Base-by-base conservation (phyloP, 345 rosid genomes). In the Eutrema yunnanense region DNA sequence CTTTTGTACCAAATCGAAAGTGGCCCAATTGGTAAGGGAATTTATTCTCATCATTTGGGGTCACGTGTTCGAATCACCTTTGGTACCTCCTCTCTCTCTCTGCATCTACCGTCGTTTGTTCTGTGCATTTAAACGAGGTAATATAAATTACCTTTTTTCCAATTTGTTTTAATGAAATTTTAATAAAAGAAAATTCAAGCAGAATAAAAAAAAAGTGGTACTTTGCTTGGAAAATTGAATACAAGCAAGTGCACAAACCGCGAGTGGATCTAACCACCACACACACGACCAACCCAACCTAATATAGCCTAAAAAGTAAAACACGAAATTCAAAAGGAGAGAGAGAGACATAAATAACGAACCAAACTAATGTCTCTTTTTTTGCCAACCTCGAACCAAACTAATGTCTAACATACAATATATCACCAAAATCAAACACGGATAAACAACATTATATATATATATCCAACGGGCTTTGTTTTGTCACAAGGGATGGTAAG, bases 401-500 rank as follows among this genome's bases (percentile, higher is more conserved):
- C 58, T 48, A 65, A 49, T 10, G 58, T 43, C 54, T 74, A 66
- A 66, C 61, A 57, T 65, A 65, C 72, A 66, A 13, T 40, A 59
- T 67, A 58, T 74, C 3, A 74, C 56, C 55, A 61, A 52, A 75
- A 60, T 33, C 48, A 73, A 49, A 49, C 54, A 49, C 14, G 58
- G 37, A 53, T 43, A 72, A n/a, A 56, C 8, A 32, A 72, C 73
- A 19, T 48, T 22, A 38, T 50, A 67, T 2, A 67, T 2, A 50
- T 59, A 52, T 68, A 62, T 75, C 63, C 58, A 51, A 75, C 69
- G 59, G 74, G 69, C 69, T 62, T 68, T 27, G 49, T 67, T 67
- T 67, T 14, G 22, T 74, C 84, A 96, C 79, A 96, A 94, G 53
- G 99, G 95, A 71, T 92, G 97, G 86, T 92, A 96, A 29, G 99